A percentile compares a stretch with the other conserved stretches of the same genome.
phyloP scores from a whole-genome alignment of 2,329 filamentous ascomycete species.

The Colletotrichum sp. region DNA sequence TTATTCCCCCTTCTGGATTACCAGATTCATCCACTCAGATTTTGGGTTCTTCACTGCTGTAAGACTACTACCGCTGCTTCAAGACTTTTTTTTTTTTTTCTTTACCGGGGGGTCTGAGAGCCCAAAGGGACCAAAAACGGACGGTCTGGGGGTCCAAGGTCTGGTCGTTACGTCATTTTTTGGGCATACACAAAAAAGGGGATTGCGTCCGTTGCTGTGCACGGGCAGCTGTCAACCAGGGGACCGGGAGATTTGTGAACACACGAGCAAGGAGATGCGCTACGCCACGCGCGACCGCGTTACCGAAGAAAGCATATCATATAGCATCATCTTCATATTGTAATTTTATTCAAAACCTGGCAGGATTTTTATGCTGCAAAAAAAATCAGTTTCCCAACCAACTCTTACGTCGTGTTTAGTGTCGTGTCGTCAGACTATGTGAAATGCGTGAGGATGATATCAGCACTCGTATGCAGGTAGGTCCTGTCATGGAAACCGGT shows the following conservation, averaged over 20 bases:
- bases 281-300: neutral
- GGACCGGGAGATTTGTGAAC: neutral
- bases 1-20: neutral
- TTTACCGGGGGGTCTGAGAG: neutral
- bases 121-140: neutral
- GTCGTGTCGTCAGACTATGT: neutral
- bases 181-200: neutral
- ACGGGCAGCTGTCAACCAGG: conserved; percentile 13
- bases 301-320: neutral
- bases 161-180: neutral
- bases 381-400: neutral
- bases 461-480: neutral
- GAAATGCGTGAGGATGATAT: neutral
- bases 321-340: conserved; percentile 15
- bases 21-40: neutral
- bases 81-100: neutral
- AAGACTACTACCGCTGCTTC: neutral
- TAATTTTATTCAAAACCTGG: conserved; percentile 12
- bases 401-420: neutral
- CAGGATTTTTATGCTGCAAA: neutral
- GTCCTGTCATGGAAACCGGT: neutral
- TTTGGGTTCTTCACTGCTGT: neutral
- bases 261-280: neutral
- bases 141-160: neutral
- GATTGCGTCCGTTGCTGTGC: neutral